Evolutionary conservation across 2,329 filamentous ascomycete genomes (phyloP).

Genomic region (Ascochyta rabiei): DNA sequence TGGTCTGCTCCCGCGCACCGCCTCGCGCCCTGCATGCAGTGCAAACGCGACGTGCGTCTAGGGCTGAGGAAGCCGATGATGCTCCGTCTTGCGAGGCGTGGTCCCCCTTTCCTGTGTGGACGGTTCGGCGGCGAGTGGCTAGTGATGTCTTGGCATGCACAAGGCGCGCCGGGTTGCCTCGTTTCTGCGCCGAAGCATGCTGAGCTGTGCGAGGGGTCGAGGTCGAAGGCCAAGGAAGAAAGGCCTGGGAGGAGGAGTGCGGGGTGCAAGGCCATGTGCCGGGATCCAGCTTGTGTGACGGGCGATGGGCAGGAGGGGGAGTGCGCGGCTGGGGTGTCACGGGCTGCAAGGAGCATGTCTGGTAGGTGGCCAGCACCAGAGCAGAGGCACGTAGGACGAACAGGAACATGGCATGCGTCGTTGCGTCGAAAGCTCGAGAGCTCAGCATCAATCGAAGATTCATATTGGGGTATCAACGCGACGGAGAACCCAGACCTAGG

Average conservation of each 20-base stretch:
- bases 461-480: slow-evolving; percentile 32
- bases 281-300: not conserved
- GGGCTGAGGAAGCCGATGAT: not conserved
- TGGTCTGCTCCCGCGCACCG: not conserved
- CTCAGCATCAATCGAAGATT: slow-evolving; percentile 20
- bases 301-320: not conserved
- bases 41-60: not conserved
- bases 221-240: no score
- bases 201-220: not conserved
- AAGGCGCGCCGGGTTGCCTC: not conserved
- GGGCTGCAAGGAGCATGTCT: not conserved
- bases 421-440: not conserved
- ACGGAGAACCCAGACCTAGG: slow-evolving; percentile 26
- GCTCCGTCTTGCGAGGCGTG: not conserved
- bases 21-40: not conserved
- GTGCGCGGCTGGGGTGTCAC: not conserved
- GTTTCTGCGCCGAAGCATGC: not conserved
- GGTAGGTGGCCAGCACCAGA: not conserved
- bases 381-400: not conserved
- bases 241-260: not conserved
- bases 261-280: not conserved
- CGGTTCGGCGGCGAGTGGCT: not conserved
- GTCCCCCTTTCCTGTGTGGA: not conserved
- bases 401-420: not conserved
- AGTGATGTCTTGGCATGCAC: not conserved